Evolutionary conservation across 495 filamentous ascomycete species (phyloP), one percentile per base, ranked within the genome.

Genomic region (Extremus antarcticus): DNA sequence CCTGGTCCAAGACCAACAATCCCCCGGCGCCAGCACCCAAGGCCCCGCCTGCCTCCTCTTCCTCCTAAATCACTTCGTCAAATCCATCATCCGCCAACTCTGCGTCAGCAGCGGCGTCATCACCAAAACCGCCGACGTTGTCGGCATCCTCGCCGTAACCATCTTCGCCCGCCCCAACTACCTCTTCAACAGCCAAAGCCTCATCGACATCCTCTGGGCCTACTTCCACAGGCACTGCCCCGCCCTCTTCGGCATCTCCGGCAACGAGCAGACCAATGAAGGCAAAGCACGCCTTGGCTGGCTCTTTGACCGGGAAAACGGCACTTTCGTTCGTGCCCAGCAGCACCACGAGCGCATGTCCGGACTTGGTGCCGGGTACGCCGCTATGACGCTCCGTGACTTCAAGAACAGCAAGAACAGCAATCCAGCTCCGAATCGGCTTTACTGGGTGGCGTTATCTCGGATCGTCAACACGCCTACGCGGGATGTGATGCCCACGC

Each of bases 161-260:
- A 78, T 90, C 21, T 91, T 95, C 63, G 82, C 88, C 2, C 45
- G 47, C 10, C 58, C 62, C n/a, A 20, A 55, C 11, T 56, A 55
- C 49, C 55, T 43, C 15, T 62, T 53, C 45, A 68, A 55, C 7
- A 51, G 41, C 24, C 58, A 74, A 29, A 78, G 82, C 13, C 72
- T 97, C 59, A 84, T 89, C 43, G 90, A 96, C 59, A 85, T 97
- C 50, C 69, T 97, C 20, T 79, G 94, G 64, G 89, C 92, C 25
- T 95, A 97, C 66, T 84, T 87, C 57, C 81, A 87, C 40, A 73
- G 83, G 3, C 75, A 79, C 23, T 95, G 89, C 63, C 91, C 94
- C 2, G 83, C 89, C 11, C 73, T 99, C 11, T 97, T 87, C 67
- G 94, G 94, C 19, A 83, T 90, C 61, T 76, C 78, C 20, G 91